Evolutionary conservation across 2,329 filamentous ascomycete genomes (phyloP), one percentile per base, ranked within the genome.

Genomic region (Alternaria burnsii): DNA sequence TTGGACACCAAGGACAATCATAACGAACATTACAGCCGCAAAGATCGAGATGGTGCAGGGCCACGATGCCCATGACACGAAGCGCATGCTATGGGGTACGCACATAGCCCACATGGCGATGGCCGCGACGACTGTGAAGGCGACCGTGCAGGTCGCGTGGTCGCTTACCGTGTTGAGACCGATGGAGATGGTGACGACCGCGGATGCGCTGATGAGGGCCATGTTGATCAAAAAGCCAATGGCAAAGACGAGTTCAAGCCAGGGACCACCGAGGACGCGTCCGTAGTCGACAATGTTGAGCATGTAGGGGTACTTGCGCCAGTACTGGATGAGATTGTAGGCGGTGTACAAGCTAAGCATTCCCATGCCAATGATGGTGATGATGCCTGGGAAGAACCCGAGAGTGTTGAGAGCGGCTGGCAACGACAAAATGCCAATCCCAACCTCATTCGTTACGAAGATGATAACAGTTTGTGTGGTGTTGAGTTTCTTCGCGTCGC

Each of bases 201-300:
- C 71, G 2, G 68, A 71, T 8, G 71, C 71, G 28, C 64, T 66
- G 38, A 74, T 73, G 16, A 74, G 61, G 2, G 67, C 70, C 71
- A 74, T 69, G 54, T 74, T 74, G 61, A 74, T 68, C 14, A 74
- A 44, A 26, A 73, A 73, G 8, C 66, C 68, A 34, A 70, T 41
- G 9, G 68, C 71, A 24, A 74, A 70, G 32, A 74, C 62, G n/a
- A 53, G 62, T 53, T 74, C 71, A 28, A 70, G 52, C 65, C 65
- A 69, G 7, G 67, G 70, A 2, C 71, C 71, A 20, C 71, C 71
- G 5, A 74, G 62, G 12, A 70, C 69, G 40, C 71, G 68, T 28
- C 71, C 71, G 47, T 72, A 73, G 59, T 74, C 71, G 52, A 74
- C 71, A 43, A 73, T 69, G 52, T 74, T 73, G 40, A 70, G 66